Percentiles rank a stretch among this genome's conserved stretches.
These are phyloP conservation scores for Styphnolobium japonicum DNA, from an alignment of 306 rosid genomes.

Conservation along the genomic window DNA sequence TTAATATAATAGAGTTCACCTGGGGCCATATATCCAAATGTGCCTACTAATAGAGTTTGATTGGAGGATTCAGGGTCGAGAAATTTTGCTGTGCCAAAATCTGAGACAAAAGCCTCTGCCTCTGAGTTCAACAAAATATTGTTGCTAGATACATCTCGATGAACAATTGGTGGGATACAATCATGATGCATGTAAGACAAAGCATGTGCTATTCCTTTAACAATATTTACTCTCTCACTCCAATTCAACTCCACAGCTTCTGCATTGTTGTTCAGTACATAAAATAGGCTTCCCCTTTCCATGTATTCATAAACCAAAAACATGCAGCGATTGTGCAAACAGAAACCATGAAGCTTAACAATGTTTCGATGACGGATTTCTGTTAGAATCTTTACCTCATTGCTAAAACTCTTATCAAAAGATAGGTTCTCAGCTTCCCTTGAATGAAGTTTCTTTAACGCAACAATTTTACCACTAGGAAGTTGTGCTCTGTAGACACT, in stretches of 20 bases:
- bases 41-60: neutral
- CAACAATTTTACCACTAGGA: neutral
- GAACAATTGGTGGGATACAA: neutral
- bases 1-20: neutral
- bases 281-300: neutral
- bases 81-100: neutral
- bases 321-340: neutral
- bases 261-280: neutral
- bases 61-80: neutral
- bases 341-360: neutral
- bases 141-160: neutral
- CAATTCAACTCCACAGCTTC: neutral
- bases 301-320: too few species aligned
- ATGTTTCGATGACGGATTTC: neutral
- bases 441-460: neutral
- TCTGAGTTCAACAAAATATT: neutral
- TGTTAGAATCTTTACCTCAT: neutral
- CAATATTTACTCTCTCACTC: neutral
- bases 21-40: neutral
- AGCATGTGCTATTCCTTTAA: neutral
- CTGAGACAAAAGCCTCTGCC: neutral
- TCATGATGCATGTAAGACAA: neutral
- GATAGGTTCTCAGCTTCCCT: neutral
- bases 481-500: neutral
- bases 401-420: neutral